A percentile compares a stretch with the other conserved stretches of the same genome.
Evolutionary conservation across 257 asterid species (phyloP).

Genomic region (Nicotiana obtusifolia): DNA sequence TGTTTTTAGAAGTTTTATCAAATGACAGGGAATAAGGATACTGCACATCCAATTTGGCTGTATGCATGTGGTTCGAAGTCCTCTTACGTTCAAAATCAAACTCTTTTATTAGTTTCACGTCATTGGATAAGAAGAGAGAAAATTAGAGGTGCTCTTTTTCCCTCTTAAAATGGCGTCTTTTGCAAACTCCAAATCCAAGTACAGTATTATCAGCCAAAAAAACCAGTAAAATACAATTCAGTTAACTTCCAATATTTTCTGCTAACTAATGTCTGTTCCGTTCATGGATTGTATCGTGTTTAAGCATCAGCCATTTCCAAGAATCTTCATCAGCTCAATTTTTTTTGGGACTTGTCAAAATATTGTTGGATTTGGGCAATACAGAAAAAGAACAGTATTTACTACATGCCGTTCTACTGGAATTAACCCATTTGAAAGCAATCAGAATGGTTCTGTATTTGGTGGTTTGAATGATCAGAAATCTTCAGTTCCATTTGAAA

Average conservation of each 20-base stretch:
- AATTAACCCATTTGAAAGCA: constrained; percentile 4
- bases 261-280: background rate
- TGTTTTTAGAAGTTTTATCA: too few species aligned
- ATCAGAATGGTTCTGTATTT: constrained; percentile 34
- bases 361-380: constrained; percentile 12
- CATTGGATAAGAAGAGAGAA: constrained; percentile 18
- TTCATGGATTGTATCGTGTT: constrained; percentile 39
- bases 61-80: background rate
- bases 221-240: background rate
- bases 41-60: background rate
- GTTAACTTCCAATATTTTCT: background rate
- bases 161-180: background rate
- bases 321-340: constrained; percentile 21
- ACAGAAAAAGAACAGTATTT: constrained; percentile 10
- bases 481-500: constrained; percentile 26
- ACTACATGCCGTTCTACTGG: constrained; percentile 36
- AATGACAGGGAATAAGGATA: too few species aligned
- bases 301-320: constrained; percentile 32
- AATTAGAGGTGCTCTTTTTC: constrained; percentile 23
- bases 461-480: constrained; percentile 19
- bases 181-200: background rate
- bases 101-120: background rate
- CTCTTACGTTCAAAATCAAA: background rate
- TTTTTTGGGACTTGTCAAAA: constrained; percentile 12
- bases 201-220: background rate